These are phyloP conservation scores for Aphanomyces cochlioides DNA, from an alignment of 352 stramenopile genomes.

Conservation along the genomic window DNA sequence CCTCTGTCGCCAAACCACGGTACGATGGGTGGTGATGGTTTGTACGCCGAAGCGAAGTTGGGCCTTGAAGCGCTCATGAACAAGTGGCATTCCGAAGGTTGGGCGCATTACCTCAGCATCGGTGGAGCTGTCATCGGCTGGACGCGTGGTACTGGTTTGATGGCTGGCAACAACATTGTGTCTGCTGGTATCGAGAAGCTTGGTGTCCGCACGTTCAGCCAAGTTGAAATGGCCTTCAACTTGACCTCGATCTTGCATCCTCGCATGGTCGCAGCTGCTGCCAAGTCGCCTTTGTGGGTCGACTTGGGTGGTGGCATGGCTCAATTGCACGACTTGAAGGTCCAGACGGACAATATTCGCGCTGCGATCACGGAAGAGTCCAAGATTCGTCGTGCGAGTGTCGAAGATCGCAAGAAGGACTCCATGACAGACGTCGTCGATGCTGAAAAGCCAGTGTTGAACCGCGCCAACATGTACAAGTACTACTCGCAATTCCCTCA, in stretches of 20 bases:
- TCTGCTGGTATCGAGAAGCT: constrained; percentile 75
- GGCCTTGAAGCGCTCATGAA: constrained; percentile 80
- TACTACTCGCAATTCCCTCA: constrained; percentile 77
- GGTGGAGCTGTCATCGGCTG: constrained; percentile 84
- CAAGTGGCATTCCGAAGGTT: constrained; percentile 85
- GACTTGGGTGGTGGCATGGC: constrained; percentile 80
- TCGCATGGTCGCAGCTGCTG: constrained; percentile 64
- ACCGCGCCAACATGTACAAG: constrained; percentile 62
- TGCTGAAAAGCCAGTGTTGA: constrained; percentile 37
- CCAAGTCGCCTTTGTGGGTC: constrained; percentile 66
- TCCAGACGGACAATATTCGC: constrained; percentile 34
- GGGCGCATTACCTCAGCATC: constrained; percentile 81
- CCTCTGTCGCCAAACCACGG: constrained; percentile 85
- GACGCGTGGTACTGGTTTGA: constrained; percentile 82
- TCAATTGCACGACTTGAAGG: constrained; percentile 62
- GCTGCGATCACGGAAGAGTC: constrained; percentile 49
- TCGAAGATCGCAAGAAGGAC: constrained; percentile 44
- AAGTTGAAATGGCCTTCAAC: constrained; percentile 87
- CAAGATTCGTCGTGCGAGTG: constrained; percentile 46
- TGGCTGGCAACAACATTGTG: constrained; percentile 87
- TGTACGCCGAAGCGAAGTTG: constrained; percentile 88
- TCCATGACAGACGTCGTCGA: constrained; percentile 28
- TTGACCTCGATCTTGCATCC: constrained; percentile 78
- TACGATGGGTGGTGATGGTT: constrained; percentile 77
- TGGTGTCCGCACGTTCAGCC: constrained; percentile 81